Evolutionary conservation across 495 filamentous ascomycete genomes (phyloP), one percentile per base, ranked within the genome.

Genomic region (Collariella sp.): DNA sequence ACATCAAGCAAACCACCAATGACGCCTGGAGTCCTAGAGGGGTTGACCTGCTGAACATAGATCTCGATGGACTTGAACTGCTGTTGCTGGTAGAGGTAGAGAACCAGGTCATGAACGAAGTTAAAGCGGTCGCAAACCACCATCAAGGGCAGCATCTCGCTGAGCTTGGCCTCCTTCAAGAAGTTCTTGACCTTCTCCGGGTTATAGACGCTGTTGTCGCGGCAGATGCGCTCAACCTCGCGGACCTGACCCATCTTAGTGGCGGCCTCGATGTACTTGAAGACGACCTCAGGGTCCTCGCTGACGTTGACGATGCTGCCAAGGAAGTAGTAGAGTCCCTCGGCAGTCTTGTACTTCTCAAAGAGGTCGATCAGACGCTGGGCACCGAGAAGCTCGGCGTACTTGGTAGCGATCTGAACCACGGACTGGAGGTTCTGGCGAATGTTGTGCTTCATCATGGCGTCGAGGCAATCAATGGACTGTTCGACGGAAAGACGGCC

Each of bases 51-150:
- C 76, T 99, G 94, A n/a, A 99, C 94, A 61, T 99, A 99, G 46
- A 95, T 84, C 72, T 99, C 94, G 59, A 99, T 99, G 13, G 94
- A 95, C 74, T 96, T 94, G 85, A 95, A 99, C 64, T 96, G 94
- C 70, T 97, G 93, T 72, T 95, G 95, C 72, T 96, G 90, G 76
- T 97, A 99, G 22, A 99, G 87, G 70, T 96, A 97, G 20, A 97
- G 79, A 23, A 99, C 87, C 62, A 99, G 68, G 67, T 99, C 94
- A 63, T 99, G 94, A 53, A 96, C 88, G 66, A 99, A 91, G 74
- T 96, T 95, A 79, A 94, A 96, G 16, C 91, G 89, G 62, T 99
- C 94, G 72, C 94, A 97, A 57, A 99, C 94, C 64, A 97, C 95
- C 74, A 99, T 97, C 52, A 99, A 76, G 15, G 94, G 94, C 41